These are phyloP conservation scores for Syzygium aromaticum DNA, from an alignment of 345 rosid species.

Conservation along the genomic window DNA sequence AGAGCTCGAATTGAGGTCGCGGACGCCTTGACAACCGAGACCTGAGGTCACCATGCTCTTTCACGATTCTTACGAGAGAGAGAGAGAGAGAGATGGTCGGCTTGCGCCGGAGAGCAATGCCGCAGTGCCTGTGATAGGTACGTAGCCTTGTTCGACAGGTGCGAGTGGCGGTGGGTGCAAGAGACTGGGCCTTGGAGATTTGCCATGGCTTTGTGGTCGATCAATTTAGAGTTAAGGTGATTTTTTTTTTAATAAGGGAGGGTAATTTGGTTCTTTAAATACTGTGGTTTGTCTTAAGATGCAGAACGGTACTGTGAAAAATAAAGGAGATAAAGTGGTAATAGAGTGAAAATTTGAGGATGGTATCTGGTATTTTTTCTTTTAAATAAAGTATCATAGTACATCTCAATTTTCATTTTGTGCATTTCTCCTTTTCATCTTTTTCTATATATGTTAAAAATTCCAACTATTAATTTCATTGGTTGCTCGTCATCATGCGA, in stretches of 20 bases:
- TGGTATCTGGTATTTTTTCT: background rate
- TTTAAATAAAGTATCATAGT: background rate
- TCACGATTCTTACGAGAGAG: background rate
- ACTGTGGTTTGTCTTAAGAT: background rate
- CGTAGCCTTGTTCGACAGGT: background rate
- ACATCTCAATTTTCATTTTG: background rate
- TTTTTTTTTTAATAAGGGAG: background rate
- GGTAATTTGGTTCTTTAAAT: background rate
- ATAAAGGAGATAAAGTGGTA: background rate
- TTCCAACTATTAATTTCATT: background rate
- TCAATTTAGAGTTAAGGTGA: background rate
- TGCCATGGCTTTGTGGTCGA: background rate
- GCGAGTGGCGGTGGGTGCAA: background rate
- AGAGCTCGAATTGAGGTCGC: no score
- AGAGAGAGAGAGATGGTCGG: background rate
- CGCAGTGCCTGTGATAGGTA: background rate
- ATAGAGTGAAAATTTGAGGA: background rate
- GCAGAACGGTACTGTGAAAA: background rate
- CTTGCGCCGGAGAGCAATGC: background rate
- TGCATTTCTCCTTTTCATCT: background rate
- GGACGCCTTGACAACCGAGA: background rate
- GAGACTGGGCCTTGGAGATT: background rate
- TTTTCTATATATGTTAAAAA: background rate
- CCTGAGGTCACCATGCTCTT: background rate
- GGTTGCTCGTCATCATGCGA: background rate